Base-by-base conservation (phyloP, 768 basidiomycete species). In the Wakefieldia striispora region DNA sequence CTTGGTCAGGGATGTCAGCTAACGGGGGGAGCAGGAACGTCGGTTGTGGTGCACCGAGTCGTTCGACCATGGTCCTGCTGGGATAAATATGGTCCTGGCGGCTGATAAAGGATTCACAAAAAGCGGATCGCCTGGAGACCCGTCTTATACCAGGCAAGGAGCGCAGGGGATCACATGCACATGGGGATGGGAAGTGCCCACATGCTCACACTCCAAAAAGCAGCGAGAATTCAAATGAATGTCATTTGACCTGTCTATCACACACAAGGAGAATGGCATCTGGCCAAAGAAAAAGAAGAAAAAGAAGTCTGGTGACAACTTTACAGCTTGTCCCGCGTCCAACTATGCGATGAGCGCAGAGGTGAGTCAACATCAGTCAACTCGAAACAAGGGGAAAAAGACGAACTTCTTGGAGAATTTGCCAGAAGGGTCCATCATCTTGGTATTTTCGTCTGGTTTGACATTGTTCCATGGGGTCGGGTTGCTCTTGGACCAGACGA, bases 381-480 rank as follows among this genome's bases (percentile, higher is more conserved):
- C 17, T 8, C 24, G 46, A n/a, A 38, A 35, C 26, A 26, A 10
- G 36, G 9, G 40, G 1, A 43, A 49, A 26, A 47, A 13, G 21
- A 59, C 45, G 45, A 19, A 57, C 90, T 76, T 81, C 74, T 83
- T 86, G 8, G 84, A 77, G 58, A 91, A 90, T 58, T 81, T 84
- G 64, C 86, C 83, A 72, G 84, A 82, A 34, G 88, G 79, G 38
- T 77, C 66, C 64, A 82, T 60, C 51, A 92, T 38, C 71, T 92
- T 92, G 45, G 79, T 88, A 56, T 80, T 80, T 69, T 93, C 83
- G 61, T 85, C 76, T 34, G 77, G 83, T 65, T 88, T 77, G 64
- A 93, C 78, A 49, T 80, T 77, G 70, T 90, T 89, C 88, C 89
- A 94, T n/a, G 92, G 92, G 19, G 83, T 84, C 31, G 91, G 91